A percentile compares a stretch with the other conserved stretches of the same genome.
These are phyloP conservation scores for Barnettozyma wickerhamii DNA, from an alignment of 805 yeast species.

Conservation along the genomic window DNA sequence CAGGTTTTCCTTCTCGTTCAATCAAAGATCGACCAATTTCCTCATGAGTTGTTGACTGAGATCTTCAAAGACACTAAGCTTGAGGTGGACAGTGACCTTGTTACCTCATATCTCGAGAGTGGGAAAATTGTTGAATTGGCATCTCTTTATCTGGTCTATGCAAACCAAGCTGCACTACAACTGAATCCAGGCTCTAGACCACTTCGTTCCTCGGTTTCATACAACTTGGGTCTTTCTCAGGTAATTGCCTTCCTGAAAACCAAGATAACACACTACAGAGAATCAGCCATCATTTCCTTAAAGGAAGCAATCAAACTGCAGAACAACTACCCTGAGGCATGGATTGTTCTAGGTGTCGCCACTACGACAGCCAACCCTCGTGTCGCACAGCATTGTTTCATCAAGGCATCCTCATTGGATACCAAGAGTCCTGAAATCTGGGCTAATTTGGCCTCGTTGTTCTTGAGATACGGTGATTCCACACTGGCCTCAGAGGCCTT, in stretches of 20 bases:
- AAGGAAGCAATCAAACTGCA: slow-evolving; percentile 72
- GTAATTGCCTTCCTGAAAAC: slow-evolving; percentile 40
- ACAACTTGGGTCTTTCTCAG: slow-evolving; percentile 69
- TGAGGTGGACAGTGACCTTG: slow-evolving; percentile 28
- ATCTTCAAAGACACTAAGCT: slow-evolving; percentile 17
- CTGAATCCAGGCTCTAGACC: slow-evolving; percentile 37
- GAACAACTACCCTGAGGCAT: slow-evolving; percentile 61
- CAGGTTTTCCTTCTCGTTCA: slow-evolving; percentile 51
- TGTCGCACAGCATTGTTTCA: slow-evolving; percentile 89
- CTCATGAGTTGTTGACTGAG: slow-evolving; percentile 35
- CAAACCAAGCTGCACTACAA: slow-evolving; percentile 45
- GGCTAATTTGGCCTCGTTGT: slow-evolving; percentile 79
- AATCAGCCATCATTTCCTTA: slow-evolving; percentile 49
- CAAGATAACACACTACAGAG: slow-evolving; percentile 32
- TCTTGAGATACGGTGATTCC: slow-evolving; percentile 60
- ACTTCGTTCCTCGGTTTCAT: slow-evolving; percentile 51
- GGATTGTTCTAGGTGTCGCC: slow-evolving; percentile 83
- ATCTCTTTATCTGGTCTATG: slow-evolving; percentile 37
- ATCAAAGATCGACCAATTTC: slow-evolving; percentile 46
- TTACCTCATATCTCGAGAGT: slow-evolving; percentile 18
- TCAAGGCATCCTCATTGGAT: slow-evolving; percentile 70
- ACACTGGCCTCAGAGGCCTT: slow-evolving; percentile 73
- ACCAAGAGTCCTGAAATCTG: slow-evolving; percentile 66
- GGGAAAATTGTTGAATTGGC: slow-evolving; percentile 33
- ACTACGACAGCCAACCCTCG: slow-evolving; percentile 58